phyloP scores from a whole-genome alignment of 352 stramenopile genomes.

The Phytophthora colocasiae region DNA sequence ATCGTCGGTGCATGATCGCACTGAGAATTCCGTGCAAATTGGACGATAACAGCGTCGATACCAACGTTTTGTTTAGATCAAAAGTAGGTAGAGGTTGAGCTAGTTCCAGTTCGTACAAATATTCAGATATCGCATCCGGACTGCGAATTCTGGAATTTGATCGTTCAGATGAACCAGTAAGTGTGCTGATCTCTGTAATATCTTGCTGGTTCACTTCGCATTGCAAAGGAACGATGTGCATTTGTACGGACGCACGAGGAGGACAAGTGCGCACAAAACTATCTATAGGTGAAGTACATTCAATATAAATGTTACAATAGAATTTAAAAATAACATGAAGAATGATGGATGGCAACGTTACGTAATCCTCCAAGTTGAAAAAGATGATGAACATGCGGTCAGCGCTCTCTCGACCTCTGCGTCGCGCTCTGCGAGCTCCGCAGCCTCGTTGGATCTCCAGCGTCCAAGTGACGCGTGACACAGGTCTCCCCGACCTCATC shows the following conservation, averaged over 20 bases:
- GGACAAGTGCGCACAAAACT: not conserved
- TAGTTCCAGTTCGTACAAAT: slow-evolving; percentile 28
- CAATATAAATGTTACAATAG: no score
- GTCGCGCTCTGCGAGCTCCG: slow-evolving; percentile 15
- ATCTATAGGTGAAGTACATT: slow-evolving; percentile 12
- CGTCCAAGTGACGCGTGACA: slow-evolving; percentile 52
- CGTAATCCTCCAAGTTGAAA: not conserved
- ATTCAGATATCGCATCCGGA: not conserved
- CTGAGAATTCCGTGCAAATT: slow-evolving; percentile 3
- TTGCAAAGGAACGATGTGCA: slow-evolving; percentile 9
- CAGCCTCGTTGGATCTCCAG: slow-evolving; percentile 40
- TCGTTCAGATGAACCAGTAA: not conserved
- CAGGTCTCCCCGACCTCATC: slow-evolving; percentile 62
- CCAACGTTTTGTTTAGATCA: slow-evolving; percentile 17
- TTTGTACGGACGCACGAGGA: slow-evolving; percentile 11
- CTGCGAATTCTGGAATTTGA: not conserved
- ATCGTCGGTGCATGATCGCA: slow-evolving; percentile 9
- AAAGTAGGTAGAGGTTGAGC: slow-evolving; percentile 17
- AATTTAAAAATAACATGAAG: no score
- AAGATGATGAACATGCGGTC: slow-evolving; percentile 36
- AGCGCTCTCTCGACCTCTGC: slow-evolving; percentile 29
- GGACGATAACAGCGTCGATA: slow-evolving; percentile 13
- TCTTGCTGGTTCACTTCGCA: slow-evolving; percentile 1
- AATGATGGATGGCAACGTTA: not conserved
- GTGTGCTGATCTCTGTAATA: not conserved